These are phyloP conservation scores for Exserohilum rostratum DNA, from an alignment of 2,329 filamentous ascomycete genomes.

Conservation along the genomic window DNA sequence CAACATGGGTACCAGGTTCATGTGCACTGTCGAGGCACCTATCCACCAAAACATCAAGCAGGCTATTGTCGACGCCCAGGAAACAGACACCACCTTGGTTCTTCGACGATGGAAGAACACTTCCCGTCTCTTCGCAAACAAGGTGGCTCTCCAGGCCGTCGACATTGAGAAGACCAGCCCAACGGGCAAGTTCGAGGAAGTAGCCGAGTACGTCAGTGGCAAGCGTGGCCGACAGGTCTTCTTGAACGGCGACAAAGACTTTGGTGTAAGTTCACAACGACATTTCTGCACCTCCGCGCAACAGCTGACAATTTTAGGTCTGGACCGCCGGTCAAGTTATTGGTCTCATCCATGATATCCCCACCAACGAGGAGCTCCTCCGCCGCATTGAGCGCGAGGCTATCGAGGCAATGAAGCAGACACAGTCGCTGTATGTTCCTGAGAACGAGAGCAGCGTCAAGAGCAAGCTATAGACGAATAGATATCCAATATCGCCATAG, in stretches of 20 bases:
- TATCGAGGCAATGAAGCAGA: slow-evolving; percentile 49
- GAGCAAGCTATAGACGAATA: slow-evolving; percentile 47
- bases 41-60: slow-evolving; percentile 95
- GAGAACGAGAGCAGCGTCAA: slow-evolving; percentile 45
- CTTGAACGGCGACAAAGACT: slow-evolving; percentile 86
- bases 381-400: slow-evolving; percentile 56
- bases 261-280: slow-evolving; percentile 58
- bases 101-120: slow-evolving; percentile 94
- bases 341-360: slow-evolving; percentile 59
- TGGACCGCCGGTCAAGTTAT: slow-evolving; percentile 99
- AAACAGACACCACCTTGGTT: slow-evolving; percentile 89
- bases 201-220: slow-evolving; percentile 85
- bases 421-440: slow-evolving; percentile 45
- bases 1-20: slow-evolving; percentile 99
- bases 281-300: background rate
- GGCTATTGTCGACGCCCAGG: slow-evolving; percentile 83
- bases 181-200: slow-evolving; percentile 86
- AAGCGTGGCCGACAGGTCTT: slow-evolving; percentile 92
- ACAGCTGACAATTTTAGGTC: slow-evolving; percentile 62
- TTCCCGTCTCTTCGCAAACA: slow-evolving; percentile 84
- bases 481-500: background rate
- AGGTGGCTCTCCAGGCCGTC: slow-evolving; percentile 79
- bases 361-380: slow-evolving; percentile 55
- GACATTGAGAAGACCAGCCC: slow-evolving; percentile 83
- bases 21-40: slow-evolving; percentile 92